Percentiles rank a stretch among this genome's conserved stretches.
Conservation (phyloP, 495 filamentous ascomycete species). For the Daldinia bambusicola region DNA sequence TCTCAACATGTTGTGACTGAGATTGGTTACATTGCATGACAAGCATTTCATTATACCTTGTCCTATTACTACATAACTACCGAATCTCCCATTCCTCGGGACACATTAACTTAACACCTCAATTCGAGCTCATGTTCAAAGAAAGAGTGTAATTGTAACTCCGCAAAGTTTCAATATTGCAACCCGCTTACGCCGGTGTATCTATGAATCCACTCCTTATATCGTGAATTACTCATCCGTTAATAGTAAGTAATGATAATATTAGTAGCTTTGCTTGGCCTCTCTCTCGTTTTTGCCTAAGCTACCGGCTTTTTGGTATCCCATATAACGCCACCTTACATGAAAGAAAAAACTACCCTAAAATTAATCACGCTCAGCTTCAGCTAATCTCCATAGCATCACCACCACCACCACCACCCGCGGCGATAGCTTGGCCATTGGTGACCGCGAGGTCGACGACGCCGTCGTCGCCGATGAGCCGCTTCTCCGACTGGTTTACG, state of each 20-base stretch:
- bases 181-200: constrained; percentile 36
- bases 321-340: constrained; percentile 39
- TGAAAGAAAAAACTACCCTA: constrained; percentile 5
- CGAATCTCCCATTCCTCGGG: neutral
- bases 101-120: neutral
- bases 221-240: constrained; percentile 27
- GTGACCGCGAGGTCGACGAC: constrained; percentile 72
- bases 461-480: constrained; percentile 89
- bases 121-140: neutral
- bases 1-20: neutral
- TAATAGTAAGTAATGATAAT: constrained; percentile 8
- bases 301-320: constrained; percentile 41
- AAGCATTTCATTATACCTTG: neutral
- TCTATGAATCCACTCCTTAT: constrained; percentile 31
- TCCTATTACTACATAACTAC: neutral
- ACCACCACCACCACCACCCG: constrained; percentile 45
- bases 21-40: neutral
- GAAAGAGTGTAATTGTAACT: neutral
- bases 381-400: constrained; percentile 84
- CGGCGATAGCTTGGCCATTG: constrained; percentile 57
- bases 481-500: constrained; percentile 87
- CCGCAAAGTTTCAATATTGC: constrained; percentile 27
- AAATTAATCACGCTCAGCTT: constrained; percentile 42
- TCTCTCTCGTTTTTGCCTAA: constrained; percentile 18
- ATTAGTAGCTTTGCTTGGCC: constrained; percentile 26